Percentiles rank a stretch among this genome's conserved stretches.
These are phyloP conservation scores for Aspergillus baeticus DNA, from an alignment of 495 filamentous ascomycete species.

Conservation along the genomic window DNA sequence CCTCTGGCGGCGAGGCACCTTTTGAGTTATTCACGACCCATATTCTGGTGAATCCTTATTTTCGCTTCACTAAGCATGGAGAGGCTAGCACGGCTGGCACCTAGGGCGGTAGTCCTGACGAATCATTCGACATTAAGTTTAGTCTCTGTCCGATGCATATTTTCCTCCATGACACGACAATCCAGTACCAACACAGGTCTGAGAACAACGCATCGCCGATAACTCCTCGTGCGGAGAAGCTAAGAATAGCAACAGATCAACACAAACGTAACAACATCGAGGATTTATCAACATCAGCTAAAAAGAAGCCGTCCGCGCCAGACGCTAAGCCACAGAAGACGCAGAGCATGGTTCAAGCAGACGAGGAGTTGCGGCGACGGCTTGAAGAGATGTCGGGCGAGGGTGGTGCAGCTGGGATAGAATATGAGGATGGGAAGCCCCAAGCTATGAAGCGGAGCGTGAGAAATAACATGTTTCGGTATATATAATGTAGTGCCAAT, in stretches of 20 bases:
- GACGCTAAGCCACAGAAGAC: constrained; percentile 12
- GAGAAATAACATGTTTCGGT: constrained; percentile 75
- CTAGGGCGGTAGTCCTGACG: background rate
- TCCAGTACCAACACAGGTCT: background rate
- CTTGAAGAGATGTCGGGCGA: constrained; percentile 70
- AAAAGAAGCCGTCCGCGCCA: background rate
- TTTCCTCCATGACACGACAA: background rate
- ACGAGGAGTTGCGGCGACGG: constrained; percentile 65
- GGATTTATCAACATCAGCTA: background rate
- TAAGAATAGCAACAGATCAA: background rate
- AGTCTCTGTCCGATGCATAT: background rate
- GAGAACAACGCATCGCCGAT: background rate
- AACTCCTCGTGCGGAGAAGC: background rate
- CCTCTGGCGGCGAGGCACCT: background rate
- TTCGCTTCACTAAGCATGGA: background rate
- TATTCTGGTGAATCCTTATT: background rate
- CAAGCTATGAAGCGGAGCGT: constrained; percentile 77
- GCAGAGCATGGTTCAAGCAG: constrained; percentile 60
- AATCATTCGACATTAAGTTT: background rate
- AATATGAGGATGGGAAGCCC: constrained; percentile 75
- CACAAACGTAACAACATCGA: background rate
- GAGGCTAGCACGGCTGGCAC: background rate
- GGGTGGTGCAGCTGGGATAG: constrained; percentile 74
- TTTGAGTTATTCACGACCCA: background rate
- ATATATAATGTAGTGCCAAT: constrained; percentile 43